A percentile compares a stretch with the other conserved stretches of the same genome.
These are phyloP conservation scores for Brassica nigra DNA, from an alignment of 345 rosid species.

Conservation along the genomic window DNA sequence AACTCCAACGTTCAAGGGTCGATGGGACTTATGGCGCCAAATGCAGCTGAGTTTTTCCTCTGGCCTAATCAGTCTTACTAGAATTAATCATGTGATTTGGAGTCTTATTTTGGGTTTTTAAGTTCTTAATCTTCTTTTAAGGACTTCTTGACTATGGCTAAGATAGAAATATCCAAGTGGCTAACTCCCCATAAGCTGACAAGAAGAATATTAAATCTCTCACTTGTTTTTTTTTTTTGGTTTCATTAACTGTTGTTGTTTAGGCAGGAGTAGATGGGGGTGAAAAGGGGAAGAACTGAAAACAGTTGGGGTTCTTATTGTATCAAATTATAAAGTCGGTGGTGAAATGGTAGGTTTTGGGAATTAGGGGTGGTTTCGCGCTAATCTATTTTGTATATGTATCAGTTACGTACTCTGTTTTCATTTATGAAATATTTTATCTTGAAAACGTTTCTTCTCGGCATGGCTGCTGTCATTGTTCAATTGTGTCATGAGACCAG, in stretches of 20 bases:
- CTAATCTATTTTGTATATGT: slow-evolving; percentile 20
- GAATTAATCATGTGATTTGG: slow-evolving; percentile 13
- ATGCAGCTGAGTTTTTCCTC: slow-evolving; percentile 67
- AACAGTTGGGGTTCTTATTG: slow-evolving; percentile 7
- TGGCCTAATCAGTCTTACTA: slow-evolving; percentile 73
- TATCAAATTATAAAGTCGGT: slow-evolving; percentile 22
- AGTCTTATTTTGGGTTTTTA: neutral
- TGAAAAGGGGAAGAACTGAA: slow-evolving; percentile 24
- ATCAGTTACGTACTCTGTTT: slow-evolving; percentile 21
- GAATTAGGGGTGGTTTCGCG: neutral
- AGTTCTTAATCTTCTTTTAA: slow-evolving; percentile 16
- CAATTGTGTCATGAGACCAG: neutral
- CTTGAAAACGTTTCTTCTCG: neutral
- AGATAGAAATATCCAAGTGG: neutral
- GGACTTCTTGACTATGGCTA: slow-evolving; percentile 37
- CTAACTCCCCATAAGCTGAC: slow-evolving; percentile 33
- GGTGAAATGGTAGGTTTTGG: slow-evolving; percentile 31
- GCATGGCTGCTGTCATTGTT: too few relatives aligned
- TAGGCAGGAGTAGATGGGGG: slow-evolving; percentile 37
- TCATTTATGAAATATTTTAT: slow-evolving; percentile 10
- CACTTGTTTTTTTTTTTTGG: slow-evolving; percentile 5
- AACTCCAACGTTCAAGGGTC: slow-evolving; percentile 43
- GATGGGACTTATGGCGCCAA: slow-evolving; percentile 50
- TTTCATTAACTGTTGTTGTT: slow-evolving; percentile 33
- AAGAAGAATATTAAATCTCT: slow-evolving; percentile 31